Percentiles rank a stretch among this genome's conserved stretches.
Conservation (phyloP, 768 basidiomycete species). For the Boletellus ananas region DNA sequence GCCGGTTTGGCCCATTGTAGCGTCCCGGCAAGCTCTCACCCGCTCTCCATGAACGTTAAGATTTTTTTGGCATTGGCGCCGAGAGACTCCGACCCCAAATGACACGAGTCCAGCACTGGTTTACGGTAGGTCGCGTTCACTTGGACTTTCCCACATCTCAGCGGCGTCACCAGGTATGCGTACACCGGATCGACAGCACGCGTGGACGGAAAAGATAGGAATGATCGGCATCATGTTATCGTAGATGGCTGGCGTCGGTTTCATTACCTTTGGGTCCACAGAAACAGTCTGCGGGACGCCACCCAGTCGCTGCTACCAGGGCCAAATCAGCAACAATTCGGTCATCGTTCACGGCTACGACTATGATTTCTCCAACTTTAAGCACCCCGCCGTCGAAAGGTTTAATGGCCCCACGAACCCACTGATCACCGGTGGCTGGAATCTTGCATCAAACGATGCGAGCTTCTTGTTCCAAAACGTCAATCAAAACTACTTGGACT, state of each 20-base stretch:
- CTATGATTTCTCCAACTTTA: conserved; percentile 86
- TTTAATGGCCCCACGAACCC: conserved; percentile 87
- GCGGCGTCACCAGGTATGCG: conserved; percentile 57
- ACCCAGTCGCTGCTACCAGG: conserved; percentile 77
- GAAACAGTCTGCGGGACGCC: conserved; percentile 89
- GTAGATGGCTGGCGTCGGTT: conserved; percentile 95
- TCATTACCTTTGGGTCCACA: conserved; percentile 98
- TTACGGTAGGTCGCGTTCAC: conserved; percentile 58
- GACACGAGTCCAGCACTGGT: no score
- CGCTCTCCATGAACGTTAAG: no score
- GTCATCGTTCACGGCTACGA: conserved; percentile 93
- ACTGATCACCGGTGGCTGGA: conserved; percentile 70
- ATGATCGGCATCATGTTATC: conserved; percentile 71
- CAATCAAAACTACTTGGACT: conserved; percentile 74
- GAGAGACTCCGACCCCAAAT: no score
- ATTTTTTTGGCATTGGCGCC: no score
- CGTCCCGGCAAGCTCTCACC: no score
- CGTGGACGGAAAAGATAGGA: conserved; percentile 99
- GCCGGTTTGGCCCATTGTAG: no score
- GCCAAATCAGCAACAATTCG: conserved; percentile 68
- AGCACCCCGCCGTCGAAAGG: conserved; percentile 64
- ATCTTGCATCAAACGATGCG: conserved; percentile 82
- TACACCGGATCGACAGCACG: conserved; percentile 89
- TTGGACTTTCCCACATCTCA: conserved; percentile 6
- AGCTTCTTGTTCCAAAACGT: conserved; percentile 94